A percentile compares a stretch with the other conserved stretches of the same genome.
phyloP scores from a whole-genome alignment of 1,284 basidiomycete species.

The Inonotus hispidus region DNA sequence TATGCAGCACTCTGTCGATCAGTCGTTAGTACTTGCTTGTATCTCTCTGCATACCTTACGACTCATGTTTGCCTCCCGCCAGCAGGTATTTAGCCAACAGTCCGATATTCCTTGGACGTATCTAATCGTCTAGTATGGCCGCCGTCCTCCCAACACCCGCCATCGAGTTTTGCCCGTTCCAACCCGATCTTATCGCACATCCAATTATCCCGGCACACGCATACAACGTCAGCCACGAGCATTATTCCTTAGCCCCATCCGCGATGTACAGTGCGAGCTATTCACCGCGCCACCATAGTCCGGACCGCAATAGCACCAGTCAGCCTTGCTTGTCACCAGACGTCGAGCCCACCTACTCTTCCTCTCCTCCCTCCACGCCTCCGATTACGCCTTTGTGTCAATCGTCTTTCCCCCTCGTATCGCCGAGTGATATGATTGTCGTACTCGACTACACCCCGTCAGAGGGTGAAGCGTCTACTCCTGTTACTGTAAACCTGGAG shows the following conservation, averaged over 20 bases:
- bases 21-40: neutral
- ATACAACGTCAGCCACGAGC: neutral
- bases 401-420: constrained; percentile 25
- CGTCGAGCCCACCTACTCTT: neutral
- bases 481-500: constrained; percentile 55
- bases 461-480: constrained; percentile 53
- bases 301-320: neutral
- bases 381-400: neutral
- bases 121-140: neutral
- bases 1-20: neutral
- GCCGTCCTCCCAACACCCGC: neutral
- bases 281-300: neutral
- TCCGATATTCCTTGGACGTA: neutral
- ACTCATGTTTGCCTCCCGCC: neutral
- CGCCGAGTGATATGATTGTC: constrained; percentile 48
- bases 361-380: neutral
- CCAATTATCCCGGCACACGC: neutral
- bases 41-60: neutral
- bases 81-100: neutral
- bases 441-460: constrained; percentile 54
- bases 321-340: constrained; percentile 10
- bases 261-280: neutral
- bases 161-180: neutral
- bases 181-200: neutral
- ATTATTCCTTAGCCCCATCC: neutral